Conservation (phyloP, 2,329 filamentous ascomycete species). For the Venturia effusa region DNA sequence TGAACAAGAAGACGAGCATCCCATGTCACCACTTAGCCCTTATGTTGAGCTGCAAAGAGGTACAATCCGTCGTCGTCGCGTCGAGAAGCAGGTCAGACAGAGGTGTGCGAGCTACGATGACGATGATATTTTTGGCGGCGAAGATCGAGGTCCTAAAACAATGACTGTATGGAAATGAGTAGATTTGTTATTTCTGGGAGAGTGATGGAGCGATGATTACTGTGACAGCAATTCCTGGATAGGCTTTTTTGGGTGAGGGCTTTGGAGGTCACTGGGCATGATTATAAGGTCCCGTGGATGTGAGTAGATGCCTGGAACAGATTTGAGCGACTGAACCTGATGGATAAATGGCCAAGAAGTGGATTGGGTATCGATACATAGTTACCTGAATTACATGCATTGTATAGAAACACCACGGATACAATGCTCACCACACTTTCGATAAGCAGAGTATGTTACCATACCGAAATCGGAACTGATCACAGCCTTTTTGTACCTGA, state of each 20-base stretch:
- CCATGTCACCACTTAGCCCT: conserved; percentile 4
- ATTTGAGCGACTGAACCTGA: not conserved
- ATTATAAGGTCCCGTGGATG: not conserved
- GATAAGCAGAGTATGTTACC: not conserved
- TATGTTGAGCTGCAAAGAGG: conserved; percentile 6
- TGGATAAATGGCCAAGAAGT: not conserved
- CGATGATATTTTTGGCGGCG: not conserved
- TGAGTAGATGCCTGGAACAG: not conserved
- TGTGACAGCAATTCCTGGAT: not conserved
- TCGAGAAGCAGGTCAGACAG: not conserved
- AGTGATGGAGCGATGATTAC: not conserved
- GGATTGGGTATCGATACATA: not conserved
- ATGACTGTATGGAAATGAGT: not conserved
- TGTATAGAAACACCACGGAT: not conserved
- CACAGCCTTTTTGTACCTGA: too few species aligned
- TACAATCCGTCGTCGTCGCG: not conserved
- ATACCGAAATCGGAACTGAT: too few species aligned
- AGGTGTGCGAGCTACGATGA: conserved; percentile 5
- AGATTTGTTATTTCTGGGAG: not conserved
- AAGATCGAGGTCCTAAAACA: not conserved
- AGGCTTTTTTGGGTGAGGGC: not conserved
- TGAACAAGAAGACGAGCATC: not conserved
- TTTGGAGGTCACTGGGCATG: not conserved
- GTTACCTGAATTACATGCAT: not conserved
- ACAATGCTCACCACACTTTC: not conserved